Base-by-base conservation (phyloP, 2,329 filamentous ascomycete genomes). In the Helotiales sp. region DNA sequence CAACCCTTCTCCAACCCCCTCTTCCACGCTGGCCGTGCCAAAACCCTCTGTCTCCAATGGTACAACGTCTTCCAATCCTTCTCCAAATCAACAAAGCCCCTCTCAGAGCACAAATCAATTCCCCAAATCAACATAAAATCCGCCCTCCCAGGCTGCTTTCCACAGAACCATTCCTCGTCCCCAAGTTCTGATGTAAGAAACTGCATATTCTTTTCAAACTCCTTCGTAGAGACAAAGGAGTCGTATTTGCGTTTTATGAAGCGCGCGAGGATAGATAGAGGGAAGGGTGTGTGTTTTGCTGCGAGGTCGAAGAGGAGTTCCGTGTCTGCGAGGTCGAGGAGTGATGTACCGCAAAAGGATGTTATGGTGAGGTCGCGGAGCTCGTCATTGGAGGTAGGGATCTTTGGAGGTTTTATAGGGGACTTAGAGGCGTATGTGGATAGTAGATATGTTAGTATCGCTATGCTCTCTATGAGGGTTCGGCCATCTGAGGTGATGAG, bases 401-500 rank as follows among this genome's bases (percentile, higher is more conserved):
- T 63, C 5, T 66, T 64, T 3, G 44, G 34, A 1, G 57, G 65
- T 53, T 73, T 71, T n/a, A n/a, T n/a, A n/a, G n/a, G n/a, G n/a
- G n/a, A n/a, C n/a, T n/a, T n/a, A n/a, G n/a, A n/a, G n/a, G n/a
- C 40, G 58, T 71, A 72, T 15, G 64, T 71, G 2, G 64, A 57
- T 27, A 74, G 64, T 13, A 74, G 61, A 56, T 73, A 73, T 17
- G 64, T 65, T 1, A 63, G 62, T 22, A 74, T 71, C 13, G 67
- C 67, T 19, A 64, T 52, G n/a, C 63, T 65, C 57, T 74, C 72
- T n/a, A 67, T 62, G 33, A 74, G 63, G 6, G 63, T 52, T 27
- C 64, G 54, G 2, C 66, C 68, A 33, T 68, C 66, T n/a, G 60
- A 57, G 22, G 69, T 69, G 38, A 69, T 63, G 63, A 97, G 76